Base-by-base conservation (phyloP, 768 basidiomycete species). In the Russula sp. region DNA sequence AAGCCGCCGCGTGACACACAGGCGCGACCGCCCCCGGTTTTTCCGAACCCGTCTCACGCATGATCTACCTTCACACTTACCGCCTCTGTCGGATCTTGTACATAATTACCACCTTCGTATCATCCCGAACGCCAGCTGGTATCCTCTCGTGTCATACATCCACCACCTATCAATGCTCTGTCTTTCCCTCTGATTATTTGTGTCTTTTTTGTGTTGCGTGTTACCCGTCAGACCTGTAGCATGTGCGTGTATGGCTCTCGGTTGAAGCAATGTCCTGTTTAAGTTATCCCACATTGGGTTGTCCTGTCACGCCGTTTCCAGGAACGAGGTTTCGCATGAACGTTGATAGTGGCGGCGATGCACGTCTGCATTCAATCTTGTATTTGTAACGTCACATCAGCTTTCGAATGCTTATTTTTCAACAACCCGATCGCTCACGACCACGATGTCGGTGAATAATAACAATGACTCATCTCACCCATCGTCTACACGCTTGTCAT, bases 1-100 rank as follows among this genome's bases (percentile, higher is more conserved):
- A 90, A 87, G 69, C 86, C 85, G 7, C 88, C 83, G 34, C 79
- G 83, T 71, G 84, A 81, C 18, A 67, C 71, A 18, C 25, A 46
- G 47, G 68, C 70, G 35, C 75, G 74, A 38, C 72, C 77, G 4
- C 71, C 74, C n/a, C 74, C 74, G 9, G 69, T 75, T 29, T 77
- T 79, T 66, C 71, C 73, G 22, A 71, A 73, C 54, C 72, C 75
- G 56, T 76, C 76, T 38, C 74, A 76, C 58, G 68, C 70, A 61
- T 72, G 71, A 71, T 63, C 68, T 52, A 56, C 47, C 35, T 13
- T 59, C 46, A 52, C 58, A 47, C 49, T 50, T 59, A 62, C 20
- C 59, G 36, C 22, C 46, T 48, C 10, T 52, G 13, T 36, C 60
- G 29, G 39, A 52, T 56, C 39, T 59, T 58, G 62, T 63, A 63